phyloP scores from a whole-genome alignment of 2,329 filamentous ascomycete species.

The Ophiognomonia clavigignenti-juglandacearum region DNA sequence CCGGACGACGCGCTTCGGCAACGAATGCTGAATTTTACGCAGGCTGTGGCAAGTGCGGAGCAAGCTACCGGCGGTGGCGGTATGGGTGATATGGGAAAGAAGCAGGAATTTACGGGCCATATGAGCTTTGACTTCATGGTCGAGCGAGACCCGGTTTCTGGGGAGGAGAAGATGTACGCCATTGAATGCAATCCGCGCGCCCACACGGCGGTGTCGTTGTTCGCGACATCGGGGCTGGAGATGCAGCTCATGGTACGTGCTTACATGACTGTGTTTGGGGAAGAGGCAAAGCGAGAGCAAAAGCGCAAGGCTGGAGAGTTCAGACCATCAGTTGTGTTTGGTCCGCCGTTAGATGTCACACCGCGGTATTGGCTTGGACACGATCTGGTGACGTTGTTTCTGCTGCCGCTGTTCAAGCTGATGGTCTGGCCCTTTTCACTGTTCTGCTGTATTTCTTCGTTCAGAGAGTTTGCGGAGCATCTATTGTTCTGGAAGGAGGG shows the following conservation, averaged over 20 bases:
- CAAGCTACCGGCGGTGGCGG: constrained; percentile 27
- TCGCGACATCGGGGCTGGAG: constrained; percentile 37
- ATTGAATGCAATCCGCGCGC: constrained; percentile 69
- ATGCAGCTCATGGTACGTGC: constrained; percentile 41
- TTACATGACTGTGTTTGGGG: constrained; percentile 45
- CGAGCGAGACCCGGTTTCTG: constrained; percentile 32
- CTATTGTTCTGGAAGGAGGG: constrained; percentile 50
- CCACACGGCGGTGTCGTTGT: constrained; percentile 63
- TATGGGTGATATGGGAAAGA: too few relatives aligned
- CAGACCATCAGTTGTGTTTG: background rate
- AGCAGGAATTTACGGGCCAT: constrained; percentile 61
- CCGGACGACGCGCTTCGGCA: constrained; percentile 46
- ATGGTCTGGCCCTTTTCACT: constrained; percentile 20
- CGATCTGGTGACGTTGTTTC: constrained; percentile 50
- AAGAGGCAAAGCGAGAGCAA: background rate
- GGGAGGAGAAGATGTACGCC: constrained; percentile 47
- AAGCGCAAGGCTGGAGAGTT: constrained; percentile 9
- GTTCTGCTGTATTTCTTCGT: constrained; percentile 17
- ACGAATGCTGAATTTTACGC: constrained; percentile 62
- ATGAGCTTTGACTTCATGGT: constrained; percentile 69
- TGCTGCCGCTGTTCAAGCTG: constrained; percentile 38
- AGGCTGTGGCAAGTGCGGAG: constrained; percentile 46
- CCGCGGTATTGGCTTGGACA: constrained; percentile 63
- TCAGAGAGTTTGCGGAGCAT: constrained; percentile 29
- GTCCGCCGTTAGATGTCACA: constrained; percentile 20